Conservation (phyloP, 176 grass and related monocot species). For the Eragrostis curvula region DNA sequence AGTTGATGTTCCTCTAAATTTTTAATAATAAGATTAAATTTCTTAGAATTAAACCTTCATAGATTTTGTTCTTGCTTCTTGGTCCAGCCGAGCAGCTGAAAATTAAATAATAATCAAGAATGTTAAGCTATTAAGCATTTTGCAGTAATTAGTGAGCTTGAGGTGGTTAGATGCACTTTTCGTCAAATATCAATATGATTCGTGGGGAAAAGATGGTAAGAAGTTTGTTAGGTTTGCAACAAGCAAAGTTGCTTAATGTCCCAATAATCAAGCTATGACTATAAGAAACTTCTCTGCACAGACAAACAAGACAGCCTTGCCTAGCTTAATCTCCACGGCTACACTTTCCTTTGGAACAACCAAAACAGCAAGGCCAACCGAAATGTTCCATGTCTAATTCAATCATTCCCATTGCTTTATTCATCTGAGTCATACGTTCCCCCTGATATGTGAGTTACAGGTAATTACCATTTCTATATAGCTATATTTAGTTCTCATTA, state of each 20-base stretch:
- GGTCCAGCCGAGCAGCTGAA: background rate
- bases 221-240: constrained; percentile 70
- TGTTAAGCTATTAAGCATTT: constrained; percentile 39
- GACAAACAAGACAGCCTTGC: constrained; percentile 46
- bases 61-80: constrained; percentile 28
- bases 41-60: background rate
- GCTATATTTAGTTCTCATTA: constrained; percentile 13
- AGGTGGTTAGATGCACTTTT: constrained; percentile 42
- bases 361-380: constrained; percentile 48
- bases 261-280: constrained; percentile 50
- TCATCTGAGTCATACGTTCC: constrained; percentile 26
- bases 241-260: constrained; percentile 70
- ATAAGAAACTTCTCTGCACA: constrained; percentile 57
- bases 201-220: constrained; percentile 50
- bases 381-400: constrained; percentile 41
- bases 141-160: constrained; percentile 41
- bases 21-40: constrained; percentile 13
- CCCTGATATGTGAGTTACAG: constrained; percentile 38
- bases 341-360: constrained; percentile 48
- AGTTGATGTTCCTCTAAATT: constrained; percentile 29
- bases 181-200: constrained; percentile 50
- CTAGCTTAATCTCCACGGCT: constrained; percentile 52
- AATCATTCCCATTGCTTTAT: constrained; percentile 37
- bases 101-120: constrained; percentile 13
- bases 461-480: constrained; percentile 28